Evolutionary conservation across 1,284 basidiomycete species (phyloP).

Genomic region (Leccinum pachyderme): DNA sequence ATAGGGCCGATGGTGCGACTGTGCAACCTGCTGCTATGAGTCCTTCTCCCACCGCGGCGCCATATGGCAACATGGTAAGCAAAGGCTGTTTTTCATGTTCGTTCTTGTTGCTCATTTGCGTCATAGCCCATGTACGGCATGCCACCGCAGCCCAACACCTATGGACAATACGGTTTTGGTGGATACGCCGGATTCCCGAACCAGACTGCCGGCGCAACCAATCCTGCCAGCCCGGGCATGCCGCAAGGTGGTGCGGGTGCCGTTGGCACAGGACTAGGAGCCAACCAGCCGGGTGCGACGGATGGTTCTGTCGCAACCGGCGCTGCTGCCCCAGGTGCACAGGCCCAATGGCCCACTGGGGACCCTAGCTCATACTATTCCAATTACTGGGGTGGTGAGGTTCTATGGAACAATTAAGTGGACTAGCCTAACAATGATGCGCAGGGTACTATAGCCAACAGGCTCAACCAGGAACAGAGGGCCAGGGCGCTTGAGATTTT

Average conservation of each 20-base stretch:
- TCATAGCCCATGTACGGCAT: slow-evolving; percentile 80
- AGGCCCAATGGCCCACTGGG: slow-evolving; percentile 68
- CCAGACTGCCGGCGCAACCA: slow-evolving; percentile 49
- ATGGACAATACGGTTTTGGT: slow-evolving; percentile 77
- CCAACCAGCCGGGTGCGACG: slow-evolving; percentile 53
- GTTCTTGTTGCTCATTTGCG: slow-evolving; percentile 8
- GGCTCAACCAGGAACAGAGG: slow-evolving; percentile 60
- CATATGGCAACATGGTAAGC: slow-evolving; percentile 74
- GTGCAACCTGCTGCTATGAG: slow-evolving; percentile 57
- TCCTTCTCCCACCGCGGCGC: slow-evolving; percentile 62
- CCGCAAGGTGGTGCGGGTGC: slow-evolving; percentile 52
- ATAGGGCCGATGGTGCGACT: slow-evolving; percentile 72
- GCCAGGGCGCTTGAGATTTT: slow-evolving; percentile 54
- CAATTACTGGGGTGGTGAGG: slow-evolving; percentile 80
- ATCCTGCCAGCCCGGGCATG: slow-evolving; percentile 62
- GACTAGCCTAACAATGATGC: slow-evolving; percentile 16
- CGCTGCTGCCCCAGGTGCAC: slow-evolving; percentile 54
- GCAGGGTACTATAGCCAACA: slow-evolving; percentile 78
- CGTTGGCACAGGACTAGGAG: slow-evolving; percentile 54
- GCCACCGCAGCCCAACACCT: slow-evolving; percentile 78
- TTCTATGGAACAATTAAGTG: background rate
- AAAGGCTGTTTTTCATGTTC: background rate
- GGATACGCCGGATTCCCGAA: slow-evolving; percentile 71
- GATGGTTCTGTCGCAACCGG: slow-evolving; percentile 48
- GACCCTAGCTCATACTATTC: slow-evolving; percentile 77